Evolutionary conservation across 176 grass and related monocot genomes (phyloP).

Genomic region (Avena eriantha): DNA sequence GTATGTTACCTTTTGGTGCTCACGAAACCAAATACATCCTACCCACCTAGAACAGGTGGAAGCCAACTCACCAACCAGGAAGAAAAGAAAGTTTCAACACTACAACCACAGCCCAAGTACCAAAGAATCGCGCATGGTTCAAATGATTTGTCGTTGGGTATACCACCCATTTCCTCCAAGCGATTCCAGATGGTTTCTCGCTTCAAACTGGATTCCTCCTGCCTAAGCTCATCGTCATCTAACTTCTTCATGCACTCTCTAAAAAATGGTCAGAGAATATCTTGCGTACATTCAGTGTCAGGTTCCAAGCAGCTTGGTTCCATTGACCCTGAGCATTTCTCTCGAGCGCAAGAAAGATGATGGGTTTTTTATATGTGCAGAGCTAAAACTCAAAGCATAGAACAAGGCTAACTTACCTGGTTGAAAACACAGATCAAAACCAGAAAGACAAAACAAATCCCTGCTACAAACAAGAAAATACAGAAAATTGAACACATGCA

Average conservation of each 20-base stretch:
- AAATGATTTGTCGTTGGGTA: constrained; percentile 52
- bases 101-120: constrained; percentile 52
- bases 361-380: too few relatives aligned
- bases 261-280: constrained; percentile 70
- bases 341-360: constrained; percentile 92
- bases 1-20: constrained; percentile 57
- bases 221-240: constrained; percentile 66
- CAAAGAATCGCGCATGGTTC: too few relatives aligned
- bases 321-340: constrained; percentile 76
- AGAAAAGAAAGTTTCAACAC: constrained; percentile 47
- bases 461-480: too few relatives aligned
- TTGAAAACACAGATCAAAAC: too few relatives aligned
- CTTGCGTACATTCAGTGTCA: too few relatives aligned
- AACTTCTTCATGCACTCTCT: constrained; percentile 77
- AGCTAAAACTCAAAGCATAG: too few relatives aligned
- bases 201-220: constrained; percentile 65
- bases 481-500: too few relatives aligned
- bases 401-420: too few relatives aligned
- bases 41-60: constrained; percentile 50
- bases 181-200: constrained; percentile 70
- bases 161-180: constrained; percentile 70
- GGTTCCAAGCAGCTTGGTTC: constrained; percentile 91
- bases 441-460: too few relatives aligned
- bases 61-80: constrained; percentile 48
- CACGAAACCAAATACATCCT: constrained; percentile 54